phyloP scores from a whole-genome alignment of 495 filamentous ascomycete genomes.

The Penicillium robsamsonii region DNA sequence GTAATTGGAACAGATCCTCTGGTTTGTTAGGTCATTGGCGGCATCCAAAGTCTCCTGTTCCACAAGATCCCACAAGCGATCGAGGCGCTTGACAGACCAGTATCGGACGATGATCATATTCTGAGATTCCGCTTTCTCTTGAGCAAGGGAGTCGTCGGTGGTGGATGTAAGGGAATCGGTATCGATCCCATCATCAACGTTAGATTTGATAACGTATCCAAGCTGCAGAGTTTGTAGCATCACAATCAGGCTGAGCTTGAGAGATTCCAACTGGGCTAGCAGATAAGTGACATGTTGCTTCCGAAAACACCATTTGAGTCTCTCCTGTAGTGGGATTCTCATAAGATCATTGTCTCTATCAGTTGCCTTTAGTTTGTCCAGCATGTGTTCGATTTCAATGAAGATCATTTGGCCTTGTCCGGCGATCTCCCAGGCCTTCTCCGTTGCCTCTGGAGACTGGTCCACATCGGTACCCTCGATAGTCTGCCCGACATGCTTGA shows the following conservation, averaged over 20 bases:
- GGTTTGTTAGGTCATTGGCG: conserved; percentile 26
- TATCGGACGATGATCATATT: conserved; percentile 50
- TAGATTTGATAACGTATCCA: conserved; percentile 26
- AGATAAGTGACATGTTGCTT: conserved; percentile 46
- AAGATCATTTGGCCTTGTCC: conserved; percentile 42
- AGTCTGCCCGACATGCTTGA: conserved; percentile 40
- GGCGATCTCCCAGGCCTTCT: conserved; percentile 43
- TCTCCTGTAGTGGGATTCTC: conserved; percentile 35
- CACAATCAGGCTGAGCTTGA: conserved; percentile 46
- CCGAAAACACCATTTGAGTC: conserved; percentile 45
- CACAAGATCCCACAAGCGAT: conserved; percentile 39
- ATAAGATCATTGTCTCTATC: conserved; percentile 32
- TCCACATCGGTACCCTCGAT: conserved; percentile 31
- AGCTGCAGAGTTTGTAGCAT: conserved; percentile 43
- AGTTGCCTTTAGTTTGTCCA: conserved; percentile 37
- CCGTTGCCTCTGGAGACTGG: conserved; percentile 30
- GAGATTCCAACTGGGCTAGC: conserved; percentile 43
- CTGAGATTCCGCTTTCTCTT: conserved; percentile 45
- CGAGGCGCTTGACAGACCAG: conserved; percentile 42
- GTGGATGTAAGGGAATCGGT: not conserved
- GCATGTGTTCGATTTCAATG: conserved; percentile 46
- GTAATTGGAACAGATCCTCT: conserved; percentile 26
- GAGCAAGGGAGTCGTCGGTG: conserved; percentile 34
- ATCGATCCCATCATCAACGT: not conserved
- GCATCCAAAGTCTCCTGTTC: conserved; percentile 37